Conservation (phyloP, 306 rosid species). For the Calophaca sinica region DNA sequence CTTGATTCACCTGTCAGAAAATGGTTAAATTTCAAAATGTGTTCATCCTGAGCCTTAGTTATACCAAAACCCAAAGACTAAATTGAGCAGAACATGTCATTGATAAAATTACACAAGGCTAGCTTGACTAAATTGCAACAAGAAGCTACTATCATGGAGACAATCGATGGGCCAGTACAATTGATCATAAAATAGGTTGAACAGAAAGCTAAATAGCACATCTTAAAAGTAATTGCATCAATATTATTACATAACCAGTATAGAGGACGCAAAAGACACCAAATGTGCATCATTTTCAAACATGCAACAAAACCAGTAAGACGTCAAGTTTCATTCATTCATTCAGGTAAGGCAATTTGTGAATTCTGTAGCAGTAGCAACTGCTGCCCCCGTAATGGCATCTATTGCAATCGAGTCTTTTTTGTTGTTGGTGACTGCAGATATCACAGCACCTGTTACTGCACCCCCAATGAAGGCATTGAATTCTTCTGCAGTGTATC, state of each 20-base stretch:
- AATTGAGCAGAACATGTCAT: constrained; percentile 8
- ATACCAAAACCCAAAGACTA: constrained; percentile 8
- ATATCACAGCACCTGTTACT: constrained; percentile 82
- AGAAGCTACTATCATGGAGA: too few relatives aligned
- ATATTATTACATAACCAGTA: background rate
- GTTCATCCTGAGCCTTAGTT: constrained; percentile 14
- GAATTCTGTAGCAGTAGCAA: constrained; percentile 91
- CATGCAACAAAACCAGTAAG: constrained; percentile 29
- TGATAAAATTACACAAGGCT: constrained; percentile 22
- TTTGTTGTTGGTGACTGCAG: constrained; percentile 55
- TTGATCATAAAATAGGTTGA: constrained; percentile 35
- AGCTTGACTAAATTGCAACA: too few relatives aligned
- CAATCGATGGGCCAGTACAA: background rate
- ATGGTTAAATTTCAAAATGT: constrained; percentile 8
- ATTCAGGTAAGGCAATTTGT: constrained; percentile 78
- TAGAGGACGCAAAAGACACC: constrained; percentile 17
- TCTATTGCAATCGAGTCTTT: constrained; percentile 65
- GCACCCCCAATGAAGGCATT: constrained; percentile 94
- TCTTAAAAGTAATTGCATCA: constrained; percentile 13
- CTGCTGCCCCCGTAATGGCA: constrained; percentile 89
- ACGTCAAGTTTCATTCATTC: constrained; percentile 3
- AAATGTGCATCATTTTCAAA: constrained; percentile 24
- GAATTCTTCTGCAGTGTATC: constrained; percentile 74
- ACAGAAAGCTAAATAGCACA: constrained; percentile 7
- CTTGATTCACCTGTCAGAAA: constrained; percentile 62